Base-by-base conservation (phyloP, 169 alveolate genomes). In the Prorocentrum cordatum region DNA sequence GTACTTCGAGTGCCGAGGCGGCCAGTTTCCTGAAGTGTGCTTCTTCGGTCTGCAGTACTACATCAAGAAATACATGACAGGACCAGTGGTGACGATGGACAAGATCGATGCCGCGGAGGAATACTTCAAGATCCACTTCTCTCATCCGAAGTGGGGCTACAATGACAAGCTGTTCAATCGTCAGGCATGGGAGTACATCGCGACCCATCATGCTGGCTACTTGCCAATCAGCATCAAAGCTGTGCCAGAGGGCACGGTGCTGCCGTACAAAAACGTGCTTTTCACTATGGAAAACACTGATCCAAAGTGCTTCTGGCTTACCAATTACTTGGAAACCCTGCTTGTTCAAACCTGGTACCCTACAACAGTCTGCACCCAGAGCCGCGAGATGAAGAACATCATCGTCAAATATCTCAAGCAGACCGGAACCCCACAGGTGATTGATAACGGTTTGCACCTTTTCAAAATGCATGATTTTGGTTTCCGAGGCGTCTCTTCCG, bases 401-500 rank as follows among this genome's bases (percentile, higher is more conserved):
- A 77, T 80, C 42, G 16, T 42, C n/a, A 16, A 42, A 16, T 42
- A 42, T 42, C 16, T 12, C 54, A 42, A 42, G 54, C 9, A 42
- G 54, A 42, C 54, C 16, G 54, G 54, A n/a, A n/a, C n/a, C n/a
- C n/a, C n/a, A n/a, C n/a, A n/a, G n/a, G n/a, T n/a, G n/a, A n/a
- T n/a, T n/a, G n/a, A n/a, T n/a, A n/a, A n/a, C n/a, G n/a, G n/a
- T n/a, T n/a, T n/a, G n/a, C n/a, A n/a, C n/a, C n/a, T n/a, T n/a
- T n/a, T n/a, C n/a, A n/a, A n/a, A n/a, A n/a, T 80, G 38, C 77
- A 80, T 36, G 89, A 80, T 50, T 61, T 80, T 54, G 89, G 89
- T 31, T 80, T 80, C 89, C 89, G 77, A 3, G 77, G 90, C 58
- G 90, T 62, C 20, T 80, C 90, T 27, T 80, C 90, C 27, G 90